Evolutionary conservation across 2,329 filamentous ascomycete species (phyloP).

Genomic region (Macrophomina phaseolina): DNA sequence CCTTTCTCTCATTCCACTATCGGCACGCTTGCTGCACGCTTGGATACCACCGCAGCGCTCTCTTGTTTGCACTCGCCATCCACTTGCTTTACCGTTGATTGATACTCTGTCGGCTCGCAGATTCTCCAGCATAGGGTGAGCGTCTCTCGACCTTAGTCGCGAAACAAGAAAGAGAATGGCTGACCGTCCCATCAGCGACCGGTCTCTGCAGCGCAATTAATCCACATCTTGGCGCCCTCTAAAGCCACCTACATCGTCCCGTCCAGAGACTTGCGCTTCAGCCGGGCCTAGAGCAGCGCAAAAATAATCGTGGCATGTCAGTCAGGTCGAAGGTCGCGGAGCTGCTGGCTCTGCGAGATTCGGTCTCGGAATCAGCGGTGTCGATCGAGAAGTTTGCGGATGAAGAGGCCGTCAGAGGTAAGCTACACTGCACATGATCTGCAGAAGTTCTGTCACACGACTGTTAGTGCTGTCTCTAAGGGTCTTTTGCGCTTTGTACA

Average conservation of each 20-base stretch:
- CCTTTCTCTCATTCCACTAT: constrained; percentile 27
- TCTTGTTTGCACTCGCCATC: constrained; percentile 26
- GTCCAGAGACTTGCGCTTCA: not conserved
- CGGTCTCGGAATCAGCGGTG: constrained; percentile 49
- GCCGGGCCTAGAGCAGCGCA: constrained; percentile 11
- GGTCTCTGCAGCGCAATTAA: not conserved
- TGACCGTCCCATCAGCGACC: not conserved
- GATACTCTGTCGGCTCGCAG: constrained; percentile 3
- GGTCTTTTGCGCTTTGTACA: not conserved
- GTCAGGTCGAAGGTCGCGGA: constrained; percentile 49
- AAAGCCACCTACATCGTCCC: not conserved
- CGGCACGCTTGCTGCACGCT: constrained; percentile 28
- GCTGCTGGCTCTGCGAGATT: constrained; percentile 48
- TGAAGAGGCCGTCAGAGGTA: constrained; percentile 51
- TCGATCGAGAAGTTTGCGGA: constrained; percentile 49
- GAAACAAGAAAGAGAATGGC: not conserved
- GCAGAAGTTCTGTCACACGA: not conserved
- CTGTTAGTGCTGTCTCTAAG: not conserved
- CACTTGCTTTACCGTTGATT: constrained; percentile 26
- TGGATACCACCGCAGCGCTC: constrained; percentile 25
- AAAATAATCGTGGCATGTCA: constrained; percentile 35
- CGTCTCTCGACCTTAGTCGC: not conserved
- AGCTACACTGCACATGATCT: constrained; percentile 28
- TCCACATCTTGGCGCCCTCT: not conserved
- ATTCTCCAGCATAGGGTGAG: not conserved